phyloP scores from a whole-genome alignment of 495 filamentous ascomycete genomes.

The Penicillium ochrochloron region DNA sequence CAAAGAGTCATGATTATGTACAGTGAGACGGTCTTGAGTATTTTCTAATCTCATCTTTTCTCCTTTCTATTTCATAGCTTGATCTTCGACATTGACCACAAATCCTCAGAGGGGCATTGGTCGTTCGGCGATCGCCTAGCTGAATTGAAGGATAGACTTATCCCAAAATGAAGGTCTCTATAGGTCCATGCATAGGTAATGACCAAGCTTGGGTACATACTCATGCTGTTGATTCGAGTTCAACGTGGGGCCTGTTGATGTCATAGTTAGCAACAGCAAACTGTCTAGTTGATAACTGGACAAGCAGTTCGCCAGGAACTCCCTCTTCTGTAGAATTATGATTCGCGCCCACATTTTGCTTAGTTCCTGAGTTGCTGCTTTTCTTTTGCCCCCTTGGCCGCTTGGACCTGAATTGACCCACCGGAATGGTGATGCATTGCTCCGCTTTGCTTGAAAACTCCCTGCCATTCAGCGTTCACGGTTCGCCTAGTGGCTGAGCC shows the following conservation, averaged over 20 bases:
- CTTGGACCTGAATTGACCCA: conserved; percentile 6
- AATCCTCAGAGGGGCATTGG: too few relatives aligned
- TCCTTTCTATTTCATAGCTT: too few relatives aligned
- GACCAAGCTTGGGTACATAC: too few relatives aligned
- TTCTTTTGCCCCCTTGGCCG: not conserved
- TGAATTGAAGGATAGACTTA: too few relatives aligned
- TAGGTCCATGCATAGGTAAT: too few relatives aligned
- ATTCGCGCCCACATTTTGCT: not conserved
- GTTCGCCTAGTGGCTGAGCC: not conserved
- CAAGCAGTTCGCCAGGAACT: not conserved
- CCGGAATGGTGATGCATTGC: not conserved
- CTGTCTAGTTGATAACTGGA: not conserved
- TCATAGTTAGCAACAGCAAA: not conserved
- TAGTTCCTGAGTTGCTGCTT: not conserved
- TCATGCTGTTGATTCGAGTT: not conserved
- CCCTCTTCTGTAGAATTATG: not conserved
- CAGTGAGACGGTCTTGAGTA: too few relatives aligned
- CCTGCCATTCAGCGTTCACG: not conserved
- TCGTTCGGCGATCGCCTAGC: too few relatives aligned
- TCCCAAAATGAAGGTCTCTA: not conserved
- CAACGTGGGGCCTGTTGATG: not conserved
- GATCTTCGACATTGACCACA: too few relatives aligned
- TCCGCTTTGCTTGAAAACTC: conserved; percentile 1
- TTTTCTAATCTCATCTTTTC: too few relatives aligned
- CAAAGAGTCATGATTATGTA: too few relatives aligned